These are phyloP conservation scores for Carex cristatella DNA, from an alignment of 176 grass and related monocot genomes.

Conservation along the genomic window DNA sequence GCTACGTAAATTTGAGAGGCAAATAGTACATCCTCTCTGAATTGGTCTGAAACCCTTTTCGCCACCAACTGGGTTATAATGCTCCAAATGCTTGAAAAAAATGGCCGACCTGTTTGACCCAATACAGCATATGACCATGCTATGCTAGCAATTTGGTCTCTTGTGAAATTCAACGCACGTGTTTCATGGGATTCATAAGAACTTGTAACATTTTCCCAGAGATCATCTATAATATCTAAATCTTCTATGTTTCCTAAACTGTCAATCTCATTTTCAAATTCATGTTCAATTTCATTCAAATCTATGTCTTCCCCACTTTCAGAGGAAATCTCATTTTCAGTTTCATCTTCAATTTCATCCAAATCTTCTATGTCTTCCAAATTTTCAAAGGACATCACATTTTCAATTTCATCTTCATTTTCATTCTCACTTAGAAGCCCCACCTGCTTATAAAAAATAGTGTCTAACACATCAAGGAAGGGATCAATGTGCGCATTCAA, in stretches of 20 bases:
- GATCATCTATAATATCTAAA: slow-evolving; percentile 5
- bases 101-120: slow-evolving; percentile 55
- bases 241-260: neutral
- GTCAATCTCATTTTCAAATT: neutral
- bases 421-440: slow-evolving; percentile 13
- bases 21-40: slow-evolving; percentile 93
- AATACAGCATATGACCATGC: slow-evolving; percentile 90
- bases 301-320: neutral
- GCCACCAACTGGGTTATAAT: slow-evolving; percentile 55
- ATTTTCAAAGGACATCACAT: neutral
- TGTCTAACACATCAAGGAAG: slow-evolving; percentile 59
- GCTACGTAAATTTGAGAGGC: slow-evolving; percentile 85
- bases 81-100: slow-evolving; percentile 68
- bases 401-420: slow-evolving; percentile 1
- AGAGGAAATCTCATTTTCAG: neutral
- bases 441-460: slow-evolving; percentile 30
- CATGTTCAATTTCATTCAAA: slow-evolving; percentile 5
- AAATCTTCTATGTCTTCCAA: neutral
- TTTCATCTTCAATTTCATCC: neutral
- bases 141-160: slow-evolving; percentile 84
- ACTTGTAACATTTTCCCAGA: slow-evolving; percentile 3
- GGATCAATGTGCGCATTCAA: slow-evolving; percentile 43
- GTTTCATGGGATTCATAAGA: neutral
- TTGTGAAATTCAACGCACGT: slow-evolving; percentile 46
- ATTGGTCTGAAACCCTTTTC: slow-evolving; percentile 55